Percentiles rank a stretch among this genome's conserved stretches.
Conservation (phyloP, 768 basidiomycete genomes). For the Lactarius hatsudake region DNA sequence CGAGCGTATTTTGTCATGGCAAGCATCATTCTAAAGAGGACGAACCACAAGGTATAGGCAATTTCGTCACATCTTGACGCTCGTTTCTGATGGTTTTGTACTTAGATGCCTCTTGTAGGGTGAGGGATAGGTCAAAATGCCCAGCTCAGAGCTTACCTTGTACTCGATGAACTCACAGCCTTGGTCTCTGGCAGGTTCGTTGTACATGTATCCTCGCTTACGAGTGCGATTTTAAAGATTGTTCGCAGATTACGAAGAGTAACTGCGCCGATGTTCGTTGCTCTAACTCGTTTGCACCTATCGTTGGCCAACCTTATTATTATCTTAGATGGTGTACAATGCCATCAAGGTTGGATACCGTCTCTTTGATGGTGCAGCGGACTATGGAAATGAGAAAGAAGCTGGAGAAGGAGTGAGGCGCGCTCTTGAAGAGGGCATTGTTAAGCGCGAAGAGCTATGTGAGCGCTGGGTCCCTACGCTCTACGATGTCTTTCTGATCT, state of each 20-base stretch:
- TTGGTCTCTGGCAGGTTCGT: slow-evolving; percentile 69
- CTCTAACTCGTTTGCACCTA: not conserved
- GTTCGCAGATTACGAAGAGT: slow-evolving; percentile 51
- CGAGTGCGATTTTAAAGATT: not conserved
- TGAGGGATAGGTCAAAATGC: slow-evolving; percentile 35
- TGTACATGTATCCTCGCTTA: not conserved
- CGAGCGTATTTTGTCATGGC: slow-evolving; percentile 42
- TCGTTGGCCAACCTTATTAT: not conserved
- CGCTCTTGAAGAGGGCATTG: slow-evolving; percentile 77
- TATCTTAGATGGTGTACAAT: slow-evolving; percentile 66
- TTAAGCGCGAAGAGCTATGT: slow-evolving; percentile 88
- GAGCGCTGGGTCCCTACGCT: slow-evolving; percentile 34
- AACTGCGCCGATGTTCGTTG: slow-evolving; percentile 54
- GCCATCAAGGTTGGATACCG: slow-evolving; percentile 87
- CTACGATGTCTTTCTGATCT: not conserved
- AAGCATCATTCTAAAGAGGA: slow-evolving; percentile 53
- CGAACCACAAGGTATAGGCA: slow-evolving; percentile 51
- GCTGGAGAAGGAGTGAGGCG: slow-evolving; percentile 74
- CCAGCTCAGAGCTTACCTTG: slow-evolving; percentile 19
- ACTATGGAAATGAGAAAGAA: slow-evolving; percentile 89
- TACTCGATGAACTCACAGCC: slow-evolving; percentile 37
- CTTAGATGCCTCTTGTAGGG: slow-evolving; percentile 71
- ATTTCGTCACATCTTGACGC: slow-evolving; percentile 5
- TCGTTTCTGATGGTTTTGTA: slow-evolving; percentile 10
- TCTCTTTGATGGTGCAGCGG: slow-evolving; percentile 81